These are phyloP conservation scores for Usnea hakonensis DNA, from an alignment of 495 filamentous ascomycete genomes.

Conservation along the genomic window DNA sequence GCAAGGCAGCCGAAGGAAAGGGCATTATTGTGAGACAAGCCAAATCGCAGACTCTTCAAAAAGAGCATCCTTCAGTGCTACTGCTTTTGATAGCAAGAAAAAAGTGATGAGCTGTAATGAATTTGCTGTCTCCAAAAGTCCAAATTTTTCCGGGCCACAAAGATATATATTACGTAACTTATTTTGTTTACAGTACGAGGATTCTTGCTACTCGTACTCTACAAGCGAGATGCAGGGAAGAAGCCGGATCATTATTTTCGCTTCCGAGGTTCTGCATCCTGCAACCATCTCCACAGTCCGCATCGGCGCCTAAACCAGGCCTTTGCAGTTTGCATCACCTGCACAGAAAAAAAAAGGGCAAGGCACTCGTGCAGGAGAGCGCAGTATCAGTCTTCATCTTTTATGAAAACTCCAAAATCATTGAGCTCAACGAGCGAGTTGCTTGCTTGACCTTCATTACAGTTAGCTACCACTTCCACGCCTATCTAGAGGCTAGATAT, in stretches of 20 bases:
- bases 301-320: conserved; percentile 1
- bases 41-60: neutral
- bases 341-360: neutral
- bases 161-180: neutral
- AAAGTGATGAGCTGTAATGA: neutral
- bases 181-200: neutral
- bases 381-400: neutral
- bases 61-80: neutral
- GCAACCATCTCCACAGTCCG: neutral
- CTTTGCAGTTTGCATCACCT: conserved; percentile 5
- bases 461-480: neutral
- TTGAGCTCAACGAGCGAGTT: neutral
- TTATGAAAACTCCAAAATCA: neutral
- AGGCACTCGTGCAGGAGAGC: neutral
- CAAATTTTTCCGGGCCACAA: neutral
- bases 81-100: neutral
- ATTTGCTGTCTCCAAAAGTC: neutral
- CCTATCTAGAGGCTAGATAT: neutral
- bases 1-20: conserved; percentile 6
- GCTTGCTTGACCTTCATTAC: neutral
- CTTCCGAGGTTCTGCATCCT: neutral
- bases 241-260: neutral
- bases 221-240: neutral
- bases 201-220: too few relatives aligned
- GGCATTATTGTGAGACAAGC: conserved; percentile 8